Percentiles rank a stretch among this genome's conserved stretches.
Evolutionary conservation across 148 eudicot genomes (phyloP).

Genomic region (Rhododendron ovatum): DNA sequence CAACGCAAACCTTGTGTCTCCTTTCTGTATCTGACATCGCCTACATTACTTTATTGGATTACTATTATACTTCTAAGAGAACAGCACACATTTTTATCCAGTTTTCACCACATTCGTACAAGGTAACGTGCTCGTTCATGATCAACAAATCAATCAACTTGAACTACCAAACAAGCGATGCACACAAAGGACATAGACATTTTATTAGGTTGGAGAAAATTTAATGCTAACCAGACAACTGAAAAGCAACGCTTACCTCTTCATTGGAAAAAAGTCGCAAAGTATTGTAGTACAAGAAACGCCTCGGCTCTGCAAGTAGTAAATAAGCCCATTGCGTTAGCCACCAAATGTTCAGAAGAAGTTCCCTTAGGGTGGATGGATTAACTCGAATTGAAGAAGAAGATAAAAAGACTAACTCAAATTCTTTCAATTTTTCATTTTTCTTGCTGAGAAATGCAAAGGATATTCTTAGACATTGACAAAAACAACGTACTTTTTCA

Average conservation of each 20-base stretch:
- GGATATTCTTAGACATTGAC: not conserved
- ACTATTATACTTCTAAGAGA: not conserved
- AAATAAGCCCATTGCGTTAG: conserved; percentile 8
- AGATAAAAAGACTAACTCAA: not conserved
- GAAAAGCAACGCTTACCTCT: conserved; percentile 44
- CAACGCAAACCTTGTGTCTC: not conserved
- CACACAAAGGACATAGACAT: not conserved
- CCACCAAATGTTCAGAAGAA: not conserved
- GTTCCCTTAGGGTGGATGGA: not conserved
- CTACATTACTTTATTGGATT: not conserved
- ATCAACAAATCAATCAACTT: not conserved
- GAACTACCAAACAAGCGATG: not conserved
- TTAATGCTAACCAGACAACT: not conserved
- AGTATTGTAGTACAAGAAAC: conserved; percentile 53
- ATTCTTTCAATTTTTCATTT: not conserved
- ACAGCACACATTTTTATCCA: not conserved
- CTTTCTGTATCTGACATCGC: not conserved
- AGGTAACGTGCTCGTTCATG: not conserved
- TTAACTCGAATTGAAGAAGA: not conserved
- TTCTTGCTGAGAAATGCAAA: not conserved
- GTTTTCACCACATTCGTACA: not conserved
- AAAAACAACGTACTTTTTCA: not conserved
- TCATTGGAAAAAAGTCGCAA: conserved; percentile 60
- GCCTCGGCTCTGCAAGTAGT: conserved; percentile 61
- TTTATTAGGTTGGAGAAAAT: not conserved